Percentiles rank a stretch among this genome's conserved stretches.
phyloP scores from a whole-genome alignment of 2,329 filamentous ascomycete genomes.

The Aspergillus arachidicola region DNA sequence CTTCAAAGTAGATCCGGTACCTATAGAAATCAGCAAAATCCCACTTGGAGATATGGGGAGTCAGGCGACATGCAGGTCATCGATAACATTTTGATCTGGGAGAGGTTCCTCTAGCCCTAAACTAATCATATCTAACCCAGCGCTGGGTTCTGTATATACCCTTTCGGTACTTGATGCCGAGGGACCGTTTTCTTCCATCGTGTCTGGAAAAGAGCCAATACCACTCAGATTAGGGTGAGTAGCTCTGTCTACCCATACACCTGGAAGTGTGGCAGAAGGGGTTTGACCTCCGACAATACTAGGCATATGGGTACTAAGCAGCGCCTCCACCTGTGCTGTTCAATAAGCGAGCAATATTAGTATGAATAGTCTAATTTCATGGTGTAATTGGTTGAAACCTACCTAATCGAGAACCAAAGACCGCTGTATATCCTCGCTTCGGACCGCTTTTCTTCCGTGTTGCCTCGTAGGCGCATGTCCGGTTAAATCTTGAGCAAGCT shows the following conservation, averaged over 20 bases:
- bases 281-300: not conserved
- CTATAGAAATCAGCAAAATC: slow-evolving; percentile 41
- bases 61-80: not conserved
- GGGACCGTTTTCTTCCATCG: not conserved
- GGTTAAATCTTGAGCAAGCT: too few species aligned
- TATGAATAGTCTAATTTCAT: not conserved
- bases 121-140: not conserved
- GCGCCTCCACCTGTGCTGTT: not conserved
- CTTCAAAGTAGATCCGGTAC: slow-evolving; percentile 85
- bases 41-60: not conserved
- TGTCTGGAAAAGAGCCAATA: not conserved
- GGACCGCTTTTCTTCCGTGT: too few species aligned
- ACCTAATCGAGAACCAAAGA: too few species aligned
- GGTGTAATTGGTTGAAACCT: not conserved
- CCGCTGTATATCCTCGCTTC: too few species aligned
- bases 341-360: not conserved
- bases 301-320: not conserved
- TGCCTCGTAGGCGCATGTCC: too few species aligned
- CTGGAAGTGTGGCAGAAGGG: not conserved
- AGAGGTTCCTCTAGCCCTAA: too few species aligned
- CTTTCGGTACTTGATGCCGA: not conserved
- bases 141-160: not conserved
- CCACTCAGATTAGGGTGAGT: not conserved
- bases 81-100: too few species aligned
- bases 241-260: not conserved